These are phyloP conservation scores for Phaeolepiota aurea DNA, from an alignment of 768 basidiomycete species.

Conservation along the genomic window DNA sequence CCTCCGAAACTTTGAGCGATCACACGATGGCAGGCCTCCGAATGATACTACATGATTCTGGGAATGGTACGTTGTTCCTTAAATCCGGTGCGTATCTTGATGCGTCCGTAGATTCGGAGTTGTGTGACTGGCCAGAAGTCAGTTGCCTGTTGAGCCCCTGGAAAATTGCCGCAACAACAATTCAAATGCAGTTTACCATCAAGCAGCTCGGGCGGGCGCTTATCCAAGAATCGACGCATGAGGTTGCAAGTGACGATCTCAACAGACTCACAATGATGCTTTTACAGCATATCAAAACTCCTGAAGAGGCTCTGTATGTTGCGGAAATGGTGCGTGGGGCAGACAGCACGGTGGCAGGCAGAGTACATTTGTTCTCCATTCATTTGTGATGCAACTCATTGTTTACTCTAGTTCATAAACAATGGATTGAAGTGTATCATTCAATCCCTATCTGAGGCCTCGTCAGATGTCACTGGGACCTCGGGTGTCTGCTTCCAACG, in stretches of 20 bases:
- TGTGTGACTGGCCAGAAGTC: conserved; percentile 52
- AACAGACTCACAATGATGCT: conserved; percentile 60
- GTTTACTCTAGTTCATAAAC: conserved; percentile 54
- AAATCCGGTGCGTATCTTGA: background rate
- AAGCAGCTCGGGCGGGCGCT: conserved; percentile 68
- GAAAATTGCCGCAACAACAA: conserved; percentile 75
- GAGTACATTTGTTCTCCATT: conserved; percentile 30
- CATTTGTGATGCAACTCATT: background rate
- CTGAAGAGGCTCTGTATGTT: conserved; percentile 76
- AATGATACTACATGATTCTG: conserved; percentile 58
- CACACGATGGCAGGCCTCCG: conserved; percentile 60
- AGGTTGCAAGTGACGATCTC: conserved; percentile 51
- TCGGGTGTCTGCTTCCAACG: conserved; percentile 36
- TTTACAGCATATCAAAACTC: conserved; percentile 65
- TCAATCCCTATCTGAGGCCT: conserved; percentile 37
- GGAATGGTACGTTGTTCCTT: conserved; percentile 34
- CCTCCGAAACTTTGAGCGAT: conserved; percentile 45
- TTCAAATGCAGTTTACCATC: conserved; percentile 69
- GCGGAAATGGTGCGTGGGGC: conserved; percentile 76
- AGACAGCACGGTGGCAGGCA: conserved; percentile 55
- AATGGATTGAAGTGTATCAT: conserved; percentile 62
- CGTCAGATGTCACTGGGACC: conserved; percentile 10
- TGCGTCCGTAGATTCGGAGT: conserved; percentile 30
- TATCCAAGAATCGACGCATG: conserved; percentile 42
- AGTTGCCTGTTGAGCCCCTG: conserved; percentile 71